Evolutionary conservation across 345 rosid genomes (phyloP).

Genomic region (Theobroma cacao): DNA sequence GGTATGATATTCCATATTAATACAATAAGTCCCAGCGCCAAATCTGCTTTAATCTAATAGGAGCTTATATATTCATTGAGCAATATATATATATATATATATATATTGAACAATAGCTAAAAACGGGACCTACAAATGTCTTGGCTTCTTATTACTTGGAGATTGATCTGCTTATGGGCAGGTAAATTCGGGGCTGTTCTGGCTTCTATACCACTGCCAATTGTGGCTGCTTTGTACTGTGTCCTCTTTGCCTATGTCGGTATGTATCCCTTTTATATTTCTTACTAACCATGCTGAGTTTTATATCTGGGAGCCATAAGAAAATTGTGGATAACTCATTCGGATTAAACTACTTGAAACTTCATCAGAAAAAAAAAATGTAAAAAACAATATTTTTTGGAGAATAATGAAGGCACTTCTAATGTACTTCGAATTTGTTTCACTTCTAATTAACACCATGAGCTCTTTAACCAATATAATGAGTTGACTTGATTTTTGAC

Average conservation of each 20-base stretch:
- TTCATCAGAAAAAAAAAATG: not conserved
- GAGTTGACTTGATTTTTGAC: not conserved
- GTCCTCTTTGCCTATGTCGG: conserved; percentile 83
- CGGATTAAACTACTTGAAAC: not conserved
- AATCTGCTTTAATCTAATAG: not conserved
- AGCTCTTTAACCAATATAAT: not conserved
- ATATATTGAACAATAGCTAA: not conserved
- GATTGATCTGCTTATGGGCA: conserved; percentile 27
- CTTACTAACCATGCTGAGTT: not conserved
- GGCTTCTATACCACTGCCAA: conserved; percentile 85
- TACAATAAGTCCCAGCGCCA: not conserved
- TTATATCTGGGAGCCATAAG: not conserved
- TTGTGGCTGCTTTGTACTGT: conserved; percentile 80
- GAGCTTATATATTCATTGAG: not conserved
- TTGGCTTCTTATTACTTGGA: not conserved
- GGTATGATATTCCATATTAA: conserved; percentile 32
- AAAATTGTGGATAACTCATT: not conserved
- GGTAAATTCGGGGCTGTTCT: conserved; percentile 93
- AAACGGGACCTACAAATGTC: not conserved
- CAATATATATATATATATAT: too few species aligned
- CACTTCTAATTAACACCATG: not conserved
- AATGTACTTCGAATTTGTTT: not conserved
- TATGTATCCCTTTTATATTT: conserved; percentile 34
- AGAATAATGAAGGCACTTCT: not conserved
- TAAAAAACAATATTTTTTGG: too few species aligned